Conservation (phyloP, 805 yeast species). For the Danielia oregonensis region DNA sequence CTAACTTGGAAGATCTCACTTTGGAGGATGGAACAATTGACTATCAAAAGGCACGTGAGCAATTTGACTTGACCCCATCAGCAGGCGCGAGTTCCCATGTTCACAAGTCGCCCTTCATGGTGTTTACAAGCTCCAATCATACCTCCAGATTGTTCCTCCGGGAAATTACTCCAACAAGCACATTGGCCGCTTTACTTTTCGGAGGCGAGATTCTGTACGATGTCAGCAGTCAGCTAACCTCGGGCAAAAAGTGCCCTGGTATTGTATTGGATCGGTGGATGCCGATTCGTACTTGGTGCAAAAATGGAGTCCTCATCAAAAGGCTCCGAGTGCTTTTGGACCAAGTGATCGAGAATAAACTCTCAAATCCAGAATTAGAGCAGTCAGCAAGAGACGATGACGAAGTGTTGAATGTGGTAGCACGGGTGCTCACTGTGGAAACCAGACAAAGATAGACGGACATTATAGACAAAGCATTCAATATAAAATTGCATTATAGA, state of each 20-base stretch:
- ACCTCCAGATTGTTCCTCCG: slow-evolving; percentile 68
- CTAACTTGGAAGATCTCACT: slow-evolving; percentile 20
- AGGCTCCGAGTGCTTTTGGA: slow-evolving; percentile 66
- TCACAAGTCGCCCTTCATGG: slow-evolving; percentile 55
- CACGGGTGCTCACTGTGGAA: slow-evolving; percentile 9
- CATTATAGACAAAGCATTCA: no score
- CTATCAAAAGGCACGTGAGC: slow-evolving; percentile 23
- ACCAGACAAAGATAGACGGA: not conserved
- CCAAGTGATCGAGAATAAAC: slow-evolving; percentile 56
- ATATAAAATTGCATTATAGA: no score
- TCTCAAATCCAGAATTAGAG: slow-evolving; percentile 36
- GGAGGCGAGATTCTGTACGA: slow-evolving; percentile 73
- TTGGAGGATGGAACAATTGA: slow-evolving; percentile 42
- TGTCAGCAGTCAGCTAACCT: slow-evolving; percentile 35
- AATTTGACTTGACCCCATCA: slow-evolving; percentile 42
- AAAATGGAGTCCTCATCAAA: slow-evolving; percentile 82
- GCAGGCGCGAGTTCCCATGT: slow-evolving; percentile 20
- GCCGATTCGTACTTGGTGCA: slow-evolving; percentile 89
- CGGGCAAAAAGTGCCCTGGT: slow-evolving; percentile 67
- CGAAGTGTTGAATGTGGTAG: slow-evolving; percentile 21
- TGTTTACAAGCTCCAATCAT: slow-evolving; percentile 55
- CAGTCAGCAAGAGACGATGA: slow-evolving; percentile 13
- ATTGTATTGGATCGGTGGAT: slow-evolving; percentile 85
- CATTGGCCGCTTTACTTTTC: slow-evolving; percentile 70
- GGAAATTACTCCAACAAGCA: slow-evolving; percentile 76